These are phyloP conservation scores for Ceratocystis lukuohia DNA, from an alignment of 2,329 filamentous ascomycete genomes.

Conservation along the genomic window DNA sequence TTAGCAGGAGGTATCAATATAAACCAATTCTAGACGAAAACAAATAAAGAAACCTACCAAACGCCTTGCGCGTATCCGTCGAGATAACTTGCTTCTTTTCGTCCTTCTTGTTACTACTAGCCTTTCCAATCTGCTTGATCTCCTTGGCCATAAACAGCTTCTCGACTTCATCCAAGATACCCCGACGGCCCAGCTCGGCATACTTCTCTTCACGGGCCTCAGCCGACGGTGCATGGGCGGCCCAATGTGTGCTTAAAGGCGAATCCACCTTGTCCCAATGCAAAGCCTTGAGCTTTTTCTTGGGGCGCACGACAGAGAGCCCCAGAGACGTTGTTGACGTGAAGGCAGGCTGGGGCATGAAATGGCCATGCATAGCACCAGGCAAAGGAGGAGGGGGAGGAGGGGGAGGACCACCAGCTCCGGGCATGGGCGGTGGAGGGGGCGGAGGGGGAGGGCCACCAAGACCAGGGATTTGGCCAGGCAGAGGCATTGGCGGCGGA, in stretches of 20 bases:
- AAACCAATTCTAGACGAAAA: not conserved
- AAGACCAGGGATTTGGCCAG: slow-evolving; percentile 19
- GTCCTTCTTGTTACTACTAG: slow-evolving; percentile 54
- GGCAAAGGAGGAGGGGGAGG: slow-evolving; percentile 53
- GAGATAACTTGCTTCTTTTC: slow-evolving; percentile 98
- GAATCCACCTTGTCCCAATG: slow-evolving; percentile 99
- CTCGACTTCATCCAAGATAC: slow-evolving; percentile 94
- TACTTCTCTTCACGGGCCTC: slow-evolving; percentile 94
- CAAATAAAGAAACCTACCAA: slow-evolving; percentile 40
- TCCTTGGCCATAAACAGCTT: slow-evolving; percentile 96
- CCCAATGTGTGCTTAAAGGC: slow-evolving; percentile 86
- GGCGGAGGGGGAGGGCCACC: slow-evolving; percentile 25
- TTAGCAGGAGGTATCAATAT: slow-evolving; percentile 26
- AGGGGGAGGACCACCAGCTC: slow-evolving; percentile 29
- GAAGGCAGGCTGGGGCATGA: slow-evolving; percentile 51
- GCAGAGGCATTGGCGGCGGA: slow-evolving; percentile 29
- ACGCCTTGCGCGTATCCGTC: slow-evolving; percentile 74
- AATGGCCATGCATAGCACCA: slow-evolving; percentile 60
- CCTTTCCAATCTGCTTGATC: slow-evolving; percentile 70
- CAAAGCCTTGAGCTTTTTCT: slow-evolving; percentile 98
- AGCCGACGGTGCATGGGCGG: slow-evolving; percentile 67
- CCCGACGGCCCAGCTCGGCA: slow-evolving; percentile 79
- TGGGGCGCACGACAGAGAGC: slow-evolving; percentile 71
- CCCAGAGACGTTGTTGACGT: slow-evolving; percentile 45
- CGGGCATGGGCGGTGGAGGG: slow-evolving; percentile 27